These are phyloP conservation scores for Sarocladium brachiariae DNA, from an alignment of 2,329 filamentous ascomycete genomes.

Conservation along the genomic window DNA sequence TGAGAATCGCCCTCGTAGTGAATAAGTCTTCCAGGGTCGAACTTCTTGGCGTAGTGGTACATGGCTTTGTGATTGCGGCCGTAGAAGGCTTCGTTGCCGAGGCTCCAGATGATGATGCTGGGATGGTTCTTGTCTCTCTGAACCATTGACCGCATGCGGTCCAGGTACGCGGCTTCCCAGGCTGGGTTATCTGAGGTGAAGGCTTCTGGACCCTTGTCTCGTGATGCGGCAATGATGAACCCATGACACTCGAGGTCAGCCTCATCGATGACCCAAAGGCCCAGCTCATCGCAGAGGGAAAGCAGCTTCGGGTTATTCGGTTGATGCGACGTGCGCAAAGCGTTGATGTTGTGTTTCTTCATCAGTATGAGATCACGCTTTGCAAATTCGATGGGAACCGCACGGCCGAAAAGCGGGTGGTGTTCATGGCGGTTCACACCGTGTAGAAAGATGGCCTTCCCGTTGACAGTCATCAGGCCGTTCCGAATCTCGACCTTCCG, in stretches of 20 bases:
- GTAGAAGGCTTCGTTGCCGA: conserved; percentile 69
- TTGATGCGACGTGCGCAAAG: conserved; percentile 62
- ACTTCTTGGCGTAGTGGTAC: conserved; percentile 52
- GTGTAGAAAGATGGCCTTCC: conserved; percentile 50
- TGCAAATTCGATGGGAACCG: conserved; percentile 55
- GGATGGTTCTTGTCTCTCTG: conserved; percentile 65
- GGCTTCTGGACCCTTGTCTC: conserved; percentile 13
- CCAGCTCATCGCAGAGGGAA: conserved; percentile 58
- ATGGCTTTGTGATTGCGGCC: conserved; percentile 62
- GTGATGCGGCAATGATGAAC: conserved; percentile 38
- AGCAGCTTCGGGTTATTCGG: conserved; percentile 54
- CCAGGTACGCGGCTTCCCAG: conserved; percentile 60
- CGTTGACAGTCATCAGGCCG: conserved; percentile 56
- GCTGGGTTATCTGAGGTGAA: conserved; percentile 55
- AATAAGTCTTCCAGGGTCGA: conserved; percentile 47
- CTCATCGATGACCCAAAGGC: conserved; percentile 52
- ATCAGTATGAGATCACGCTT: conserved; percentile 56
- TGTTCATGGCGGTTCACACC: conserved; percentile 68
- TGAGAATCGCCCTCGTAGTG: conserved; percentile 61
- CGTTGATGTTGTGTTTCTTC: conserved; percentile 67
- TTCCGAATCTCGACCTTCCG: conserved; percentile 55
- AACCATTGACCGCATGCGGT: conserved; percentile 58
- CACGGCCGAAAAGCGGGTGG: conserved; percentile 55
- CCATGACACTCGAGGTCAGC: conserved; percentile 48
- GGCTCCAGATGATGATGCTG: conserved; percentile 63